Evolutionary conservation across 352 stramenopile species (phyloP).

Genomic region (Pythium aristosporum): DNA sequence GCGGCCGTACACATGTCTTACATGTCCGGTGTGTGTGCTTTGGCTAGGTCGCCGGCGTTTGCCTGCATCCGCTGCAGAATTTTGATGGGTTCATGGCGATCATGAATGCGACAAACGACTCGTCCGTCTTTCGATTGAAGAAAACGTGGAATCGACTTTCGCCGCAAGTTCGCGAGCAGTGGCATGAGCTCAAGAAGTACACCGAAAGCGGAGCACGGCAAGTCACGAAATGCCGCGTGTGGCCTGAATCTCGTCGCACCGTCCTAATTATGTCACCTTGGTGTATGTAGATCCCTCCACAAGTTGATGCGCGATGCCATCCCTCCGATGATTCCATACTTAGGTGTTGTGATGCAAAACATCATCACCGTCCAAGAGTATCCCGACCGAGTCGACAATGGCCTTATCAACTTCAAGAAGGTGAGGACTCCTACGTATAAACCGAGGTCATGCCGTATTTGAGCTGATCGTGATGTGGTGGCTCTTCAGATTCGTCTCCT

Average conservation of each 20-base stretch:
- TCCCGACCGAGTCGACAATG: constrained; percentile 68
- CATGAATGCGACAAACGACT: constrained; percentile 89
- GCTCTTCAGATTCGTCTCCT: constrained; percentile 61
- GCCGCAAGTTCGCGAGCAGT: constrained; percentile 68
- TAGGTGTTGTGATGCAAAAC: constrained; percentile 86
- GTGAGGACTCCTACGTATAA: constrained; percentile 17
- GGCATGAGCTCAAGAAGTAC: constrained; percentile 80
- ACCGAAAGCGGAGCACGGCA: constrained; percentile 79
- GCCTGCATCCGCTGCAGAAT: constrained; percentile 80
- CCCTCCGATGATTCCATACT: constrained; percentile 77
- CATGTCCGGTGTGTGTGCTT: background rate
- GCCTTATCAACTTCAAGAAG: constrained; percentile 89
- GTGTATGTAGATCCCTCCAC: constrained; percentile 47
- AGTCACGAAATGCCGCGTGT: background rate
- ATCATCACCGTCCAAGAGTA: constrained; percentile 83
- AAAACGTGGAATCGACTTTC: constrained; percentile 80
- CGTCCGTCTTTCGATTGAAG: constrained; percentile 84
- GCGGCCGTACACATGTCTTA: background rate
- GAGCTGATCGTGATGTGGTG: background rate
- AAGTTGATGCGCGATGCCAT: constrained; percentile 75
- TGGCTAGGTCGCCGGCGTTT: constrained; percentile 59
- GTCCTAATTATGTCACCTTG: constrained; percentile 2
- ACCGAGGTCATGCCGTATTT: background rate
- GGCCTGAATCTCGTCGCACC: background rate
- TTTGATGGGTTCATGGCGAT: constrained; percentile 89